phyloP scores from a whole-genome alignment of 805 yeast species.

The Metschnikowia peoriensis region DNA sequence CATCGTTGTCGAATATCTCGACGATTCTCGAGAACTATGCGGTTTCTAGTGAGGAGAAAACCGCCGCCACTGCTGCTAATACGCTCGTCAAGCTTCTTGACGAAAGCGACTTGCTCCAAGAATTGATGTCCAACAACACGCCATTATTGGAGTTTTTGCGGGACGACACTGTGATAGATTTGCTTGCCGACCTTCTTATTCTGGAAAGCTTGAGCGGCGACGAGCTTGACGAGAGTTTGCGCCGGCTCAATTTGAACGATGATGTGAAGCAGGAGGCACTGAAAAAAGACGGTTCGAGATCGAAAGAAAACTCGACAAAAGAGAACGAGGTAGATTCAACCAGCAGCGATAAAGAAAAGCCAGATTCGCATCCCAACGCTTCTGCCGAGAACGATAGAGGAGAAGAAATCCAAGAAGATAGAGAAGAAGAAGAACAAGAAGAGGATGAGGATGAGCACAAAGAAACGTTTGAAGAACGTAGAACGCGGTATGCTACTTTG shows the following conservation, averaged over 20 bases:
- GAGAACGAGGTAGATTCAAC: no score
- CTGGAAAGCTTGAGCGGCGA: constrained; percentile 19
- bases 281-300: background rate
- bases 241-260: constrained; percentile 12
- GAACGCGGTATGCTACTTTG: constrained; percentile 37
- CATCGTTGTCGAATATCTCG: constrained; percentile 41
- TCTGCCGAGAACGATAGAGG: constrained; percentile 3
- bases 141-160: constrained; percentile 71
- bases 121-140: constrained; percentile 69
- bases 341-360: constrained; percentile 5
- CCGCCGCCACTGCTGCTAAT: constrained; percentile 19
- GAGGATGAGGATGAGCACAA: constrained; percentile 11
- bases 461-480: constrained; percentile 30
- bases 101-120: constrained; percentile 45
- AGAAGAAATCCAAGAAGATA: constrained; percentile 4
- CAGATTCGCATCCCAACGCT: constrained; percentile 2
- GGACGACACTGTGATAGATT: constrained; percentile 39
- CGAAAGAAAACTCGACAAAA: background rate
- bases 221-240: constrained; percentile 17
- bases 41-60: constrained; percentile 19
- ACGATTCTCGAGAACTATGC: constrained; percentile 37
- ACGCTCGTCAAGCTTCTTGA: constrained; percentile 38
- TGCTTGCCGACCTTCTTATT: constrained; percentile 40
- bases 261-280: background rate
- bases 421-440: constrained; percentile 27